Evolutionary conservation across 805 yeast species (phyloP).

Genomic region (Schwanniomyces sp.): DNA sequence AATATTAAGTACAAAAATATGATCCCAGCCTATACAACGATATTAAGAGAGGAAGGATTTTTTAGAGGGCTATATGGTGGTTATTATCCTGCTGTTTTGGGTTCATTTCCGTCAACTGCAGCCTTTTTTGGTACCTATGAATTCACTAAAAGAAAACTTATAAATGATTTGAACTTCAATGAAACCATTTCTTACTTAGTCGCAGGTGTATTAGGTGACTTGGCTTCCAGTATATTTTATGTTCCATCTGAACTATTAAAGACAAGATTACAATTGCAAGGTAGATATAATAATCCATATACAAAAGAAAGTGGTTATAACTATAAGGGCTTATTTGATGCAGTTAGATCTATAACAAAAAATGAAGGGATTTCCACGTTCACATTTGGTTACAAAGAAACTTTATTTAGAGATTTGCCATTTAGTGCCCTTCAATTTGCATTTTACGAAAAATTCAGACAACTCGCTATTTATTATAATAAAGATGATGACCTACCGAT

Average conservation of each 20-base stretch:
- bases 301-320: slow-evolving; percentile 80
- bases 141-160: slow-evolving; percentile 67
- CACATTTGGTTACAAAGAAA: slow-evolving; percentile 92
- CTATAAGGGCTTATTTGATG: slow-evolving; percentile 72
- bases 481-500: slow-evolving; percentile 49
- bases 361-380: slow-evolving; percentile 76
- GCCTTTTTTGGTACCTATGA: slow-evolving; percentile 94
- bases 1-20: slow-evolving; percentile 68
- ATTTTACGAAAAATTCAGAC: slow-evolving; percentile 82
- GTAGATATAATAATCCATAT: slow-evolving; percentile 74
- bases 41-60: slow-evolving; percentile 83
- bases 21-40: slow-evolving; percentile 72
- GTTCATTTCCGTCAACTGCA: slow-evolving; percentile 92
- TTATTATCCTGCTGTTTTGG: slow-evolving; percentile 85
- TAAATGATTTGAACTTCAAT: slow-evolving; percentile 60
- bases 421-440: slow-evolving; percentile 96
- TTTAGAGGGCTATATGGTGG: slow-evolving; percentile 88
- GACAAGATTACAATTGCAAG: slow-evolving; percentile 91
- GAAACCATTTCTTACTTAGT: slow-evolving; percentile 78
- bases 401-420: slow-evolving; percentile 88
- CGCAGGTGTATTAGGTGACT: slow-evolving; percentile 93
- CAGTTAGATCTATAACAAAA: slow-evolving; percentile 59
- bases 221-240: slow-evolving; percentile 82
- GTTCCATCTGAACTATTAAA: slow-evolving; percentile 96
- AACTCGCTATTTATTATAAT: slow-evolving; percentile 49